Percentiles rank a stretch among this genome's conserved stretches.
Conservation (phyloP, 1,284 basidiomycete genomes). For the Cutaneotrichosporon sp. region DNA sequence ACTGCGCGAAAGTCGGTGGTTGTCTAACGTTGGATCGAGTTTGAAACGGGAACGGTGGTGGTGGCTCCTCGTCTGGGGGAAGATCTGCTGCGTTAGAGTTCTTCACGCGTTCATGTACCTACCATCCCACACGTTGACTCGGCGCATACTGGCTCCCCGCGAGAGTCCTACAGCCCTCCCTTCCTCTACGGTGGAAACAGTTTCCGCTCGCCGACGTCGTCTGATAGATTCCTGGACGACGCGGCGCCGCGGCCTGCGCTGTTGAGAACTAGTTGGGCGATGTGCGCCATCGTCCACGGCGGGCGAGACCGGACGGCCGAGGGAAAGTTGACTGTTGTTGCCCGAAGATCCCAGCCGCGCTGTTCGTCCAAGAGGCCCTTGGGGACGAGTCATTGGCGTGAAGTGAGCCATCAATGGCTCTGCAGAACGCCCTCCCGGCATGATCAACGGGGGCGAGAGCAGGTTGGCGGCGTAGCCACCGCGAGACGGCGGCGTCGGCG, state of each 20-base stretch:
- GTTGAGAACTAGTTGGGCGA: no score
- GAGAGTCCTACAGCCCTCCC: slow-evolving; percentile 37
- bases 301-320: not conserved
- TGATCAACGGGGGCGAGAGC: slow-evolving; percentile 35
- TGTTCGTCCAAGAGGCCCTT: not conserved
- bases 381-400: not conserved
- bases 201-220: slow-evolving; percentile 8
- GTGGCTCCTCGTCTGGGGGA: slow-evolving; percentile 36
- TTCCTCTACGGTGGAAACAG: slow-evolving; percentile 36
- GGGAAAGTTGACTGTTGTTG: not conserved
- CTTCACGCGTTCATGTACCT: slow-evolving; percentile 7
- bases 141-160: slow-evolving; percentile 41
- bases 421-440: slow-evolving; percentile 28
- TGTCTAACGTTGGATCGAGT: slow-evolving; percentile 26
- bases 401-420: not conserved
- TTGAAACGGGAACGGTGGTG: slow-evolving; percentile 41
- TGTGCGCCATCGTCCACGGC: not conserved
- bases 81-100: slow-evolving; percentile 22
- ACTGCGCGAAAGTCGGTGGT: slow-evolving; percentile 26
- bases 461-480: slow-evolving; percentile 30
- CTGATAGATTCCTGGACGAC: slow-evolving; percentile 12
- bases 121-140: slow-evolving; percentile 46
- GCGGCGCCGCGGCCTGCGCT: not conserved
- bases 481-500: not conserved
- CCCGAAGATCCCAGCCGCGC: not conserved